Evolutionary conservation across 495 filamentous ascomycete genomes (phyloP).

Genomic region (Neurospora sp.): DNA sequence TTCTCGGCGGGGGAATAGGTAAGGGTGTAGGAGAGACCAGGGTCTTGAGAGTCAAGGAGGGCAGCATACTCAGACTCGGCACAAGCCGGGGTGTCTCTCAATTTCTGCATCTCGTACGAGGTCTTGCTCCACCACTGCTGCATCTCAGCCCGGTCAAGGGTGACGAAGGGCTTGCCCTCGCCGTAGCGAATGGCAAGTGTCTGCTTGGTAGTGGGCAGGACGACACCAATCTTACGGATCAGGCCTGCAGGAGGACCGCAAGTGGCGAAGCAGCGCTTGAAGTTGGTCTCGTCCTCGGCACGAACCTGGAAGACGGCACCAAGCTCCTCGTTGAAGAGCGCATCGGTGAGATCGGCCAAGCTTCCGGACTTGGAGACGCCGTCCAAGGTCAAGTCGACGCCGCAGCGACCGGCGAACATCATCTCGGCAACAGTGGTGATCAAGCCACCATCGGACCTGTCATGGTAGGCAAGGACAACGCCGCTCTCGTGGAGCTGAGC

Average conservation of each 20-base stretch:
- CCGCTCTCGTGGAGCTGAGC: conserved; percentile 75
- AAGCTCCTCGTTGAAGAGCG: conserved; percentile 94
- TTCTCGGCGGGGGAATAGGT: conserved; percentile 74
- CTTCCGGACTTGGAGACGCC: conserved; percentile 47
- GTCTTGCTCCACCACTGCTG: conserved; percentile 86
- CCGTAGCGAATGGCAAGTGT: conserved; percentile 65
- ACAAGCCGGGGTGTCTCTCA: conserved; percentile 79
- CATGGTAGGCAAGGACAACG: conserved; percentile 90
- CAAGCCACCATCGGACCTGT: conserved; percentile 85
- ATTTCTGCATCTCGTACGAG: conserved; percentile 82
- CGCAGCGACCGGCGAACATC: conserved; percentile 96
- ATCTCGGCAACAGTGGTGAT: conserved; percentile 90
- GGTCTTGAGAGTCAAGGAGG: conserved; percentile 66
- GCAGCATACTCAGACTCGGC: conserved; percentile 76
- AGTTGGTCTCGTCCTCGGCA: conserved; percentile 69
- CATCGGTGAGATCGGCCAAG: conserved; percentile 54
- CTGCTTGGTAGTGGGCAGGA: conserved; percentile 62
- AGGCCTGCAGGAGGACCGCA: conserved; percentile 75
- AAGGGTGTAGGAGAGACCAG: conserved; percentile 77
- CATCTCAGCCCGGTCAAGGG: conserved; percentile 57
- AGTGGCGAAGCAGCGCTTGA: conserved; percentile 84
- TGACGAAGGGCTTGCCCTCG: conserved; percentile 47
- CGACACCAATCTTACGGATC: conserved; percentile 71
- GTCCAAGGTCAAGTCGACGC: conserved; percentile 77
- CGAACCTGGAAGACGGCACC: conserved; percentile 94